Evolutionary conservation across 257 asterid species (phyloP).

Genomic region (Nyctanthes arbortristis): DNA sequence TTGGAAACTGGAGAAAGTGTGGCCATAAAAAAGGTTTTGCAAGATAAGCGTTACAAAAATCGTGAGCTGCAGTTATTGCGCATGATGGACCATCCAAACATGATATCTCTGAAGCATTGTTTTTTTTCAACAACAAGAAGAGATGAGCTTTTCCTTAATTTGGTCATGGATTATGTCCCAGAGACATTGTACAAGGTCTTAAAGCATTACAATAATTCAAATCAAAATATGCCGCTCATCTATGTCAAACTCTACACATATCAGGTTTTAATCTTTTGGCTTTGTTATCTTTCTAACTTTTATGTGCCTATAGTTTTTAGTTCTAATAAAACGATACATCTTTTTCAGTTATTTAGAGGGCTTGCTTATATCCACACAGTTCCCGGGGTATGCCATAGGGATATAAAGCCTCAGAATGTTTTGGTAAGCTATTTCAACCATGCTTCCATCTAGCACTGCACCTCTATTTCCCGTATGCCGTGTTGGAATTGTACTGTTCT

Average conservation of each 20-base stretch:
- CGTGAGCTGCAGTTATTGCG: constrained; percentile 96
- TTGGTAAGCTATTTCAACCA: constrained; percentile 47
- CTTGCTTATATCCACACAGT: constrained; percentile 82
- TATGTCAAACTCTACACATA: constrained; percentile 89
- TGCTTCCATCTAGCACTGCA: background rate
- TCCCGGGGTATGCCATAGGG: constrained; percentile 90
- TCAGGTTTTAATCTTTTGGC: constrained; percentile 50
- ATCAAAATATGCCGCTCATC: constrained; percentile 85
- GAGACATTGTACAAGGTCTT: constrained; percentile 84
- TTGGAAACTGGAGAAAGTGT: constrained; percentile 90
- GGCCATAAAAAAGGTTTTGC: constrained; percentile 89
- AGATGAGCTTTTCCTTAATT: constrained; percentile 92
- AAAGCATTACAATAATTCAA: constrained; percentile 78
- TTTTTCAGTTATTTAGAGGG: constrained; percentile 78
- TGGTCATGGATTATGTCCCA: constrained; percentile 95
- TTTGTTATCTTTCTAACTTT: constrained; percentile 5
- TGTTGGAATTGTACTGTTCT: constrained; percentile 7
- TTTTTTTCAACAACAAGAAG: constrained; percentile 90
- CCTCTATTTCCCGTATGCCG: background rate
- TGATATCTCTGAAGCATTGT: constrained; percentile 81
- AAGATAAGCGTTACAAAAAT: constrained; percentile 84
- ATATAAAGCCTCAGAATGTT: constrained; percentile 90
- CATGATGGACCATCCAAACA: constrained; percentile 84
- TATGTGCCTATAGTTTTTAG: background rate
- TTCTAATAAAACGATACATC: constrained; percentile 7